phyloP scores from a whole-genome alignment of 805 yeast genomes.

The Saccharomycopsis fermentans region DNA sequence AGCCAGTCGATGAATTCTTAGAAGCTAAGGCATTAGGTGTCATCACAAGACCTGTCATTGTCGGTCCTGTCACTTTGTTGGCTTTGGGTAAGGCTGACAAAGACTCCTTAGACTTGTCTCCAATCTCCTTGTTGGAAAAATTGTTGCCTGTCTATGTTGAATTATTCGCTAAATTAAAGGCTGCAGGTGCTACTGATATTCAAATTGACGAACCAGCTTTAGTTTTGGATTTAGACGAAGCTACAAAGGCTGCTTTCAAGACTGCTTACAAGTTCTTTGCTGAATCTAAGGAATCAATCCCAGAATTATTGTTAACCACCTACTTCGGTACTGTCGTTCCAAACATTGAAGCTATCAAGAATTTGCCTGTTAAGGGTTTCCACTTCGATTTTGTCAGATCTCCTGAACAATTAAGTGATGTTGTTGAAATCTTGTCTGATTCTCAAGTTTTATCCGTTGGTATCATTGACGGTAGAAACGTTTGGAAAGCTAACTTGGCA shows the following conservation, averaged over 20 bases:
- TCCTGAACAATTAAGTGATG: conserved; percentile 91
- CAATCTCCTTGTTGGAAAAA: conserved; percentile 81
- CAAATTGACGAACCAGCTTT: conserved; percentile 97
- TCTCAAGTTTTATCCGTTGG: conserved; percentile 87
- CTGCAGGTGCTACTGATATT: conserved; percentile 89
- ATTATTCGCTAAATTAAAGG: conserved; percentile 76
- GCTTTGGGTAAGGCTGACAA: conserved; percentile 97
- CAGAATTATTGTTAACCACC: conserved; percentile 75
- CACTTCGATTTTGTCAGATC: conserved; percentile 95
- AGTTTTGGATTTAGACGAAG: conserved; percentile 84
- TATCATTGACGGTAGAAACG: conserved; percentile 97
- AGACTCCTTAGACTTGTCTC: conserved; percentile 91
- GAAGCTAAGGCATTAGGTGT: conserved; percentile 96
- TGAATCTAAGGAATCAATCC: conserved; percentile 51
- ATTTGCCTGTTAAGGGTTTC: conserved; percentile 87
- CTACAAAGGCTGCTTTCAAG: conserved; percentile 78
- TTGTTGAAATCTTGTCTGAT: conserved; percentile 51
- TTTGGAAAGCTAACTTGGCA: conserved; percentile 95
- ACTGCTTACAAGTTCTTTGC: conserved; percentile 73
- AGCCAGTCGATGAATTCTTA: conserved; percentile 94
- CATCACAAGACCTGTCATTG: conserved; percentile 93
- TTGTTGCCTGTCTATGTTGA: conserved; percentile 88
- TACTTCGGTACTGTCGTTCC: conserved; percentile 99
- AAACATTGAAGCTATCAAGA: conserved; percentile 81
- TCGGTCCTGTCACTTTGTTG: conserved; percentile 95